A percentile compares a stretch with the other conserved stretches of the same genome.
Conservation (phyloP, 2,329 filamentous ascomycete genomes). For the Verticillium zaregamsianum region DNA sequence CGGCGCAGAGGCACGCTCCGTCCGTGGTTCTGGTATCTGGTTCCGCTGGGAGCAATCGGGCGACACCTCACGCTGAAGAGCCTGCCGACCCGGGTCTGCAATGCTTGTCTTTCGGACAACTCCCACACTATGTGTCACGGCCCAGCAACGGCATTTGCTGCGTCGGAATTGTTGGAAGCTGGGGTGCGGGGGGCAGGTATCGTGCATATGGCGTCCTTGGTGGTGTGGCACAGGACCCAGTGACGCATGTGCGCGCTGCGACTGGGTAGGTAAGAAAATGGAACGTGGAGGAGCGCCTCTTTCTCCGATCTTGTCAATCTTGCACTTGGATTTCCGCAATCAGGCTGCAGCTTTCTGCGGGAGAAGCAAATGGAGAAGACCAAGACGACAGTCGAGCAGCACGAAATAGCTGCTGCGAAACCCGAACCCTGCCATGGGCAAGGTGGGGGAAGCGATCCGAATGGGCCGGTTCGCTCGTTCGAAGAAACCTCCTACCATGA, state of each 20-base stretch:
- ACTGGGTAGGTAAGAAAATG: neutral
- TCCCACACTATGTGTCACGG: neutral
- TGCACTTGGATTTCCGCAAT: neutral
- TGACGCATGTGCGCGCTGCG: neutral
- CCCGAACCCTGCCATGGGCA: neutral
- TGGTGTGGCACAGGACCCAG: neutral
- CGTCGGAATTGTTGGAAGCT: neutral
- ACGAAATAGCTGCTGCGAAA: neutral
- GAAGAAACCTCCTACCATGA: neutral
- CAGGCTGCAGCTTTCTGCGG: too few relatives aligned
- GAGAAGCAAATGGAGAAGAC: too few relatives aligned
- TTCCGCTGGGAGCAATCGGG: neutral
- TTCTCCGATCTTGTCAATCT: neutral
- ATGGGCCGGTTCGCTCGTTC: neutral
- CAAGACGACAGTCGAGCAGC: too few relatives aligned
- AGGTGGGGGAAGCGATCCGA: neutral
- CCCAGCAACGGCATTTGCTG: neutral
- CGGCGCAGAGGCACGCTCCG: conserved; percentile 2
- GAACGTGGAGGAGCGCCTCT: neutral
- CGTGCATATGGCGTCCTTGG: neutral
- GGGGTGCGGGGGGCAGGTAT: neutral
- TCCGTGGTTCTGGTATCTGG: conserved; percentile 1
- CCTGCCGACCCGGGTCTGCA: neutral
- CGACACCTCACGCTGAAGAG: neutral
- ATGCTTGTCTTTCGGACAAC: neutral